Conservation (phyloP, 805 yeast genomes). For the Wickerhamomyces alni region DNA sequence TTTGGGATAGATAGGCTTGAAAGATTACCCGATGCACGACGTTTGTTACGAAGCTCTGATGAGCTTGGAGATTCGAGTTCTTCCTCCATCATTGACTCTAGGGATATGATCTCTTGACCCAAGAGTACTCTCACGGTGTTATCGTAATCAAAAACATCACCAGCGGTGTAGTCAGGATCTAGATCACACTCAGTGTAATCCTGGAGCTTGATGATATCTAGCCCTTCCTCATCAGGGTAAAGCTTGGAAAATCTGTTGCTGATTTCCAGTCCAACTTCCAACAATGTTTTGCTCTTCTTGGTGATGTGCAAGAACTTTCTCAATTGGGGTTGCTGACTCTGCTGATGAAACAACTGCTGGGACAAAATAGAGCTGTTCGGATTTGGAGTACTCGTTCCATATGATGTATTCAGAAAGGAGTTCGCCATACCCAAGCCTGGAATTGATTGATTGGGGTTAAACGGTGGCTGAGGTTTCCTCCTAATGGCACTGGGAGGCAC, state of each 20-base stretch:
- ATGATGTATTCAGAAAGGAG: slow-evolving; percentile 6
- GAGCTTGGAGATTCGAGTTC: background rate
- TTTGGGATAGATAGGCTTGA: slow-evolving; percentile 22
- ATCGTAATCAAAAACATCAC: slow-evolving; percentile 54
- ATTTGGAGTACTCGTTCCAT: slow-evolving; percentile 32
- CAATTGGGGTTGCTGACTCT: slow-evolving; percentile 11
- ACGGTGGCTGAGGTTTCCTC: slow-evolving; percentile 7
- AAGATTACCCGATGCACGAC: slow-evolving; percentile 19
- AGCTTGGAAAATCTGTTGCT: slow-evolving; percentile 49
- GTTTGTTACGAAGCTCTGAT: slow-evolving; percentile 8
- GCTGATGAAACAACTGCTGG: slow-evolving; percentile 11
- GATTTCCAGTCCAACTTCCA: slow-evolving; percentile 48
- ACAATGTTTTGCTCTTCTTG: slow-evolving; percentile 37
- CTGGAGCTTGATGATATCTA: slow-evolving; percentile 57
- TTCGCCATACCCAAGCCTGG: background rate
- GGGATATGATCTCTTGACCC: slow-evolving; percentile 31
- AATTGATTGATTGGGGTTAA: slow-evolving; percentile 2
- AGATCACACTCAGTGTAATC: slow-evolving; percentile 65
- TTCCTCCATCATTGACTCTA: slow-evolving; percentile 9
- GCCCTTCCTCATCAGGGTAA: slow-evolving; percentile 55
- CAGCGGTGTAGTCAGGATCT: slow-evolving; percentile 68
- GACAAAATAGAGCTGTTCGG: slow-evolving; percentile 15
- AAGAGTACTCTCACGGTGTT: slow-evolving; percentile 42
- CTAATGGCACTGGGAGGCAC: slow-evolving; percentile 33
- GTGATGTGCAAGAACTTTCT: slow-evolving; percentile 65